These are phyloP conservation scores for Ceratocystis papillata DNA, from an alignment of 2,329 filamentous ascomycete species.

Conservation along the genomic window DNA sequence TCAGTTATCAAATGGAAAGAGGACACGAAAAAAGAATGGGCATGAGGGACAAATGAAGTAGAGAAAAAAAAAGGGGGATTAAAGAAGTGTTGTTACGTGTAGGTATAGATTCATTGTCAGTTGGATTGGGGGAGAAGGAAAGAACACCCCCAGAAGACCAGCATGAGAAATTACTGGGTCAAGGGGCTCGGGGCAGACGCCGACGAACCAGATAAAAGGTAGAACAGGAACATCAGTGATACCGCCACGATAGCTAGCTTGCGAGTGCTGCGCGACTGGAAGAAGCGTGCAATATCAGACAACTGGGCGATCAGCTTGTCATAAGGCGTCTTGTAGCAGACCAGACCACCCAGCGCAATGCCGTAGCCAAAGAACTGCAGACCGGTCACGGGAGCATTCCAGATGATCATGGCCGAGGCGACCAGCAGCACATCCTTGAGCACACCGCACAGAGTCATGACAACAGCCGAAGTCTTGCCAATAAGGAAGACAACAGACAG, in stretches of 20 bases:
- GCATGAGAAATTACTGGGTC: background rate
- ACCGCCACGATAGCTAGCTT: constrained; percentile 14
- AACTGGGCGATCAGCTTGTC: constrained; percentile 67
- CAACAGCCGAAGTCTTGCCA: constrained; percentile 75
- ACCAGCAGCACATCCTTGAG: constrained; percentile 82
- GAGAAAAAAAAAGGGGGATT: background rate
- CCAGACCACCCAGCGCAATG: constrained; percentile 66
- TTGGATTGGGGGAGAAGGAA: background rate
- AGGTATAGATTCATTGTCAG: background rate
- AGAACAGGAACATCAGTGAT: constrained; percentile 16
- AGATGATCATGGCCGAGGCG: constrained; percentile 67
- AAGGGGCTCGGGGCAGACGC: background rate
- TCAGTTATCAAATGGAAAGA: no score
- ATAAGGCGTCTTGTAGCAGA: constrained; percentile 67
- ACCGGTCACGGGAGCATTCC: constrained; percentile 60
- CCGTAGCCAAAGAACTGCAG: constrained; percentile 77
- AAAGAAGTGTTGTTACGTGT: background rate
- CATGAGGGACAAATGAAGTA: no score
- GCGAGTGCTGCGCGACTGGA: constrained; percentile 21
- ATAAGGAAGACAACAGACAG: constrained; percentile 81
- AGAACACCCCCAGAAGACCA: background rate
- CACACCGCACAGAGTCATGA: constrained; percentile 77
- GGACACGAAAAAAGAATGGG: no score
- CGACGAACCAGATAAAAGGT: constrained; percentile 16
- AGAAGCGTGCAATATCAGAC: constrained; percentile 50